Conservation (phyloP, 1,284 basidiomycete genomes). For the Stereum hirsutum region DNA sequence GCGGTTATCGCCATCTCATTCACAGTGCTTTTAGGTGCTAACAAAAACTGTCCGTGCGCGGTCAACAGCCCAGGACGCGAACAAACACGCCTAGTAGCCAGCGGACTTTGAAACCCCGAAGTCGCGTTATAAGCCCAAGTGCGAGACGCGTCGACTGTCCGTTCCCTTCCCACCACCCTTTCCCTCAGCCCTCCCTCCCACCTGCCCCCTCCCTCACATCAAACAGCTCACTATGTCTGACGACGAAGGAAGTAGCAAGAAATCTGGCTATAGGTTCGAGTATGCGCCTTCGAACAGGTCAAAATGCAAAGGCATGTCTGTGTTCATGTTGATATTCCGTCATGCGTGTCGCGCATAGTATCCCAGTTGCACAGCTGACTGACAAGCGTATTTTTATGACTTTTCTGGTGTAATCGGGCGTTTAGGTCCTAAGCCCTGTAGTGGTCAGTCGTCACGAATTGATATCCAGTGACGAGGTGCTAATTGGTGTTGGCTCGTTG, state of each 20-base stretch:
- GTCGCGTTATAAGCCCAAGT: slow-evolving; percentile 9
- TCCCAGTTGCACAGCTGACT: slow-evolving; percentile 16
- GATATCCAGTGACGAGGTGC: slow-evolving; percentile 11
- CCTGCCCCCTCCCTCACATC: slow-evolving; percentile 14
- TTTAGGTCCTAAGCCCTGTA: slow-evolving; percentile 74
- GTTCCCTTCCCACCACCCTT: slow-evolving; percentile 14
- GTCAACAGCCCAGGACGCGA: neutral
- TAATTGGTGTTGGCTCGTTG: too few species aligned
- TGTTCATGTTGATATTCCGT: slow-evolving; percentile 15
- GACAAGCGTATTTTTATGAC: slow-evolving; percentile 19
- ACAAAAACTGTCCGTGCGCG: slow-evolving; percentile 5
- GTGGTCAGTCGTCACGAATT: slow-evolving; percentile 30
- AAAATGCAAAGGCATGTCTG: slow-evolving; percentile 71
- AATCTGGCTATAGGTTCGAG: slow-evolving; percentile 69
- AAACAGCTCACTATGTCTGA: slow-evolving; percentile 39
- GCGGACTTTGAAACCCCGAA: slow-evolving; percentile 15
- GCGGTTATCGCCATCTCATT: too few species aligned
- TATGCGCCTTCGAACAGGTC: slow-evolving; percentile 60
- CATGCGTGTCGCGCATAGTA: slow-evolving; percentile 10
- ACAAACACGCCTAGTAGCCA: slow-evolving; percentile 4
- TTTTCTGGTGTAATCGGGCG: too few species aligned
- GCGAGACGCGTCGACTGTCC: slow-evolving; percentile 6
- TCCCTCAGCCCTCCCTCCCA: too few species aligned
- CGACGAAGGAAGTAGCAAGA: slow-evolving; percentile 41
- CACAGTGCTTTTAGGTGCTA: too few species aligned